Percentiles rank a stretch among this genome's conserved stretches.
Conservation (phyloP, 331 rosid species). For the Quercus lobata region DNA sequence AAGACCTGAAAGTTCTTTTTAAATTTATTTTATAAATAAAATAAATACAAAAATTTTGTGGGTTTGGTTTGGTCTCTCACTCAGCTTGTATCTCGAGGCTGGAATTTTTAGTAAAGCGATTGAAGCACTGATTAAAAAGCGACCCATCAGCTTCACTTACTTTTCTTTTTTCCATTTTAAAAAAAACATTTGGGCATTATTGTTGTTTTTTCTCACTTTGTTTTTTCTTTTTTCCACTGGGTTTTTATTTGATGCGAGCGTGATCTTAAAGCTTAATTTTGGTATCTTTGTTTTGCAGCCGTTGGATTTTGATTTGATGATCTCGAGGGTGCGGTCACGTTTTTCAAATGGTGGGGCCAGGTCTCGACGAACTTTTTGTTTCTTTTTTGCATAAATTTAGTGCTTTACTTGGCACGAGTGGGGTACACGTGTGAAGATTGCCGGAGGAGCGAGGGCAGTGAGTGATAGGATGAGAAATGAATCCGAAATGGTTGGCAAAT, state of each 20-base stretch:
- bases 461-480: too few relatives aligned
- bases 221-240: too few relatives aligned
- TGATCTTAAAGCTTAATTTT: too few relatives aligned
- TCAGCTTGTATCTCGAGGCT: conserved; percentile 1
- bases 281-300: background rate
- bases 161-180: background rate
- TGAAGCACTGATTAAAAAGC: conserved; percentile 29
- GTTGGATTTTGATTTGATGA: background rate
- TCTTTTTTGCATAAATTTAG: background rate
- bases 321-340: background rate
- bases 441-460: too few relatives aligned
- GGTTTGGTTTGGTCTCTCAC: conserved; percentile 21
- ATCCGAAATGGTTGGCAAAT: too few relatives aligned
- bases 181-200: background rate
- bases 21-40: background rate
- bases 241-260: background rate
- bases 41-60: conserved; percentile 4
- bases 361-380: background rate
- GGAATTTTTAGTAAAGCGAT: conserved; percentile 46
- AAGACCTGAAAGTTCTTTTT: background rate
- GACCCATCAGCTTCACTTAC: conserved; percentile 27
- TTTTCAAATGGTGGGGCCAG: background rate
- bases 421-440: background rate
- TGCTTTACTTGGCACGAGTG: background rate
- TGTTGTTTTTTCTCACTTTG: background rate